Base-by-base conservation (phyloP, 768 basidiomycete genomes). In the Termitomyces sp. region DNA sequence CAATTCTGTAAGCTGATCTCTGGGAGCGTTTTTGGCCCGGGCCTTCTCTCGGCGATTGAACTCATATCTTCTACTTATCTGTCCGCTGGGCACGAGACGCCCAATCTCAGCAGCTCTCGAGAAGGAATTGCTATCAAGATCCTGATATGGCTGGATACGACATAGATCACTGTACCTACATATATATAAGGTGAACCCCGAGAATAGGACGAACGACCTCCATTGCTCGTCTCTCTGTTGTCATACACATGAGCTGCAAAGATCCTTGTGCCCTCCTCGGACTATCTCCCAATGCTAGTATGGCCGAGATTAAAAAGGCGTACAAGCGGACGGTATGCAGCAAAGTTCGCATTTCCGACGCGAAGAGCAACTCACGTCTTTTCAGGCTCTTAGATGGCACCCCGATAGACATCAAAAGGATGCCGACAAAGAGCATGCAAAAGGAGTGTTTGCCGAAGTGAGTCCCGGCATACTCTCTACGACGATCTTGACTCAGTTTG, bases 391-490 rank as follows among this genome's bases (percentile, higher is more conserved):
- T 59, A 80, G 78, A 67, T 89, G 86, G 85, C 86, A 88, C 65
- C 86, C 86, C 63, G 86, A 88, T 72, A 85, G 85, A 62, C 84
- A 86, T 71, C 79, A 70, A 56, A 83, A 85, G 70, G 79, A 71
- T 25, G 71, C 76, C 32, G 77, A 81, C 61, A 83, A 81, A 68
- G 81, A 86, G 60, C 69, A 71, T 50, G 83, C 85, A 17, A 80
- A 81, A 55, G 77, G 79, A 64, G 77, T 77, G 66, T 88, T 88
- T 71, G 77, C 83, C 52, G 80, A 88, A 76, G 87, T 86, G 70
- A 59, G 76, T 59, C 40, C 63, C 14, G 25, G 25, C 10, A 37
- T 25, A 12, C 14, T 15, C 29, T 15, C 12, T 48, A 14, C 25
- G 25, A 7, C 34, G 8, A 37, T n/a, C 7, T 48, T 51, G 56